Percentiles rank a stretch among this genome's conserved stretches.
phyloP scores from a whole-genome alignment of 2,329 filamentous ascomycete species.

The Pseudogymnoascus sp. region DNA sequence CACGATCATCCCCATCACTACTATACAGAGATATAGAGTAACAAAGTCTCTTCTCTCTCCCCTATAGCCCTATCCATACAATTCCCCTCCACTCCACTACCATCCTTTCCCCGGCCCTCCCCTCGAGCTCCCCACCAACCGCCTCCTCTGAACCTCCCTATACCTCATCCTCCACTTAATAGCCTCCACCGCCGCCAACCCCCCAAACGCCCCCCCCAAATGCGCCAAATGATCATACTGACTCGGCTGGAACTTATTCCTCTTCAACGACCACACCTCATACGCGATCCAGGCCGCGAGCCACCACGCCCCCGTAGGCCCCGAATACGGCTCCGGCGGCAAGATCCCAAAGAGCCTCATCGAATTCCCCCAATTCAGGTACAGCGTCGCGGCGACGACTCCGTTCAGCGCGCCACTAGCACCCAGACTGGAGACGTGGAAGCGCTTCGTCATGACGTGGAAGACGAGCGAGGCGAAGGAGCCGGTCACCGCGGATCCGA shows the following conservation, averaged over 20 bases:
- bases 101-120: conserved; percentile 19
- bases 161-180: conserved; percentile 20
- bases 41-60: background rate
- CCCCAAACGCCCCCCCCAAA: conserved; percentile 30
- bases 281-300: conserved; percentile 44
- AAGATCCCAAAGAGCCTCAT: conserved; percentile 49
- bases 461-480: conserved; percentile 49
- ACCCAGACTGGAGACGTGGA: conserved; percentile 49
- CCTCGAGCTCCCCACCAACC: conserved; percentile 19
- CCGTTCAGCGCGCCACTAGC: conserved; percentile 60
- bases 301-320: conserved; percentile 48
- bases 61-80: background rate
- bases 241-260: conserved; percentile 13
- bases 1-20: background rate
- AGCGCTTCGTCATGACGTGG: conserved; percentile 33
- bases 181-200: conserved; percentile 23
- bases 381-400: conserved; percentile 54
- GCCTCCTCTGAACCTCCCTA: conserved; percentile 21
- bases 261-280: conserved; percentile 40
- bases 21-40: background rate
- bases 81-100: conserved; percentile 2
- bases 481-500: conserved; percentile 50
- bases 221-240: conserved; percentile 32
- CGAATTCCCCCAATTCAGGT: conserved; percentile 48
- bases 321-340: conserved; percentile 45